These are phyloP conservation scores for Phyllosticta citrichinensis DNA, from an alignment of 2,329 filamentous ascomycete species.

Conservation along the genomic window DNA sequence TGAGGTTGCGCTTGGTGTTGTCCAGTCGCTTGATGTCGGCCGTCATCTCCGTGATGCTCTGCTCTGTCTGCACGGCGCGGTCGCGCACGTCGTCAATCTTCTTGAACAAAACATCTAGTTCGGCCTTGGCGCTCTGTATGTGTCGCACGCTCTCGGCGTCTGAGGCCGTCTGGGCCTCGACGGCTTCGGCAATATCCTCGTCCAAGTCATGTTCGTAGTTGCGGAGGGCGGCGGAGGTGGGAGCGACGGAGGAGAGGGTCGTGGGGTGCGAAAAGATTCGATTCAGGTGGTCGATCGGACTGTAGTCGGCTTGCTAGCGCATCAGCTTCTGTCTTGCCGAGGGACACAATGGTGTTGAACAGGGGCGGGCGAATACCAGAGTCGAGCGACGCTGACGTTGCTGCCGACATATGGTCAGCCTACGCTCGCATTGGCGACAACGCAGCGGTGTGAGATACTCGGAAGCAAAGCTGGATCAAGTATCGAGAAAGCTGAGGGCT, in stretches of 20 bases:
- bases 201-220: constrained; percentile 75
- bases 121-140: constrained; percentile 82
- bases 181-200: constrained; percentile 61
- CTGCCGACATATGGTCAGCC: constrained; percentile 25
- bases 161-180: constrained; percentile 68
- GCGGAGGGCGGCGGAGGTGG: constrained; percentile 64
- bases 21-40: constrained; percentile 97
- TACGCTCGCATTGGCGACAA: constrained; percentile 25
- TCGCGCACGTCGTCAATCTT: constrained; percentile 91
- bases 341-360: background rate
- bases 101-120: constrained; percentile 80
- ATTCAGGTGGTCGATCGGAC: constrained; percentile 89
- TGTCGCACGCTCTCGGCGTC: constrained; percentile 81
- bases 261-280: constrained; percentile 85
- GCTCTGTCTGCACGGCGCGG: constrained; percentile 83
- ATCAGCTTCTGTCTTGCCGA: background rate
- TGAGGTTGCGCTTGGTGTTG: constrained; percentile 91
- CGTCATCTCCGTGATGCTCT: constrained; percentile 96
- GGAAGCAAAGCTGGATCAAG: background rate
- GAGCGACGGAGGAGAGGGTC: constrained; percentile 64
- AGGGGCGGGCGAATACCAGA: constrained; percentile 22
- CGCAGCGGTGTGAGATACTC: background rate
- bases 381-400: constrained; percentile 26
- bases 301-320: constrained; percentile 60
- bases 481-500: background rate